Evolutionary conservation across 2,329 filamentous ascomycete genomes (phyloP).

Genomic region (Diaporthe longicolla): DNA sequence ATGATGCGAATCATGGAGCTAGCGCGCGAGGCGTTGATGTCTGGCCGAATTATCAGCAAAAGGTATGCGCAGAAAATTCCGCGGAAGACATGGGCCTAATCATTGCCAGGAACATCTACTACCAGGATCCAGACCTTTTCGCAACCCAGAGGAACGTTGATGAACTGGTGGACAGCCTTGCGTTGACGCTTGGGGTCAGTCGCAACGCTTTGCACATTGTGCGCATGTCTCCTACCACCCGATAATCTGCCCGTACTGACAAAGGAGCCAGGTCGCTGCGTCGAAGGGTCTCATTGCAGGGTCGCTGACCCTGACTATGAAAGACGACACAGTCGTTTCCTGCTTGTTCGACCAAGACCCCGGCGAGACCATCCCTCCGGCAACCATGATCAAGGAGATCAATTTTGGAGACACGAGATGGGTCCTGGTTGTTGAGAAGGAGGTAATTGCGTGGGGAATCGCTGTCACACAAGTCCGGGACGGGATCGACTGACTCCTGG

Average conservation of each 20-base stretch:
- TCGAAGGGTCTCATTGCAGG: slow-evolving; percentile 81
- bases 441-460: slow-evolving; percentile 63
- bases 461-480: no score
- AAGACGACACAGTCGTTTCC: slow-evolving; percentile 48
- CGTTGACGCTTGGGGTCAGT: slow-evolving; percentile 75
- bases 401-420: slow-evolving; percentile 67
- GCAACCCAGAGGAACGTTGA: slow-evolving; percentile 78
- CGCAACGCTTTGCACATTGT: slow-evolving; percentile 80
- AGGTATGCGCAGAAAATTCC: slow-evolving; percentile 60
- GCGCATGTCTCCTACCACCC: slow-evolving; percentile 46
- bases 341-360: slow-evolving; percentile 49
- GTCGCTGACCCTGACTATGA: slow-evolving; percentile 58
- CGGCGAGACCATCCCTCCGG: slow-evolving; percentile 69
- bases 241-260: slow-evolving; percentile 19
- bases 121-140: slow-evolving; percentile 81
- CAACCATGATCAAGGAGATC: slow-evolving; percentile 63
- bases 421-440: slow-evolving; percentile 85
- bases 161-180: slow-evolving; percentile 80
- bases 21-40: slow-evolving; percentile 70
- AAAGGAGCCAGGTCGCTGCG: slow-evolving; percentile 74
- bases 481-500: slow-evolving; percentile 41
- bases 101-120: slow-evolving; percentile 80
- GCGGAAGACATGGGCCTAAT: neutral
- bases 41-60: slow-evolving; percentile 71
- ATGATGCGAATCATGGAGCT: slow-evolving; percentile 72